phyloP scores from a whole-genome alignment of 176 grass and related monocot species.

The Lolium perenne region DNA sequence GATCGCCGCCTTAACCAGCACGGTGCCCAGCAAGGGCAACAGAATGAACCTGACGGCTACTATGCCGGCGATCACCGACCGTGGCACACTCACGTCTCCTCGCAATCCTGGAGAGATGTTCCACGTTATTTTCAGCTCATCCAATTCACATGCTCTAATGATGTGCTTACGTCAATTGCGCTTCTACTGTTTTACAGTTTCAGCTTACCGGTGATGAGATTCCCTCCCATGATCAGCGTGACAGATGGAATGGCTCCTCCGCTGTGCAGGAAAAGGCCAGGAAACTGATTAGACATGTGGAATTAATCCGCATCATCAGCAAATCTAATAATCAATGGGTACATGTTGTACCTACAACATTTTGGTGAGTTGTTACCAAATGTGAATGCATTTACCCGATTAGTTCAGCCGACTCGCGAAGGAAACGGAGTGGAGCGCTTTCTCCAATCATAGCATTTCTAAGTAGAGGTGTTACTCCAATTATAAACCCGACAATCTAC shows the following conservation, averaged over 20 bases:
- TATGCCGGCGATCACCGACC: conserved; percentile 60
- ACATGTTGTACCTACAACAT: background rate
- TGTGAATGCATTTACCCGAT: conserved; percentile 56
- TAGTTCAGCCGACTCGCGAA: conserved; percentile 72
- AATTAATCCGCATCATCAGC: background rate
- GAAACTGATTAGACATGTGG: conserved; percentile 1
- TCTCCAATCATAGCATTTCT: conserved; percentile 72
- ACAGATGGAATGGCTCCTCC: conserved; percentile 77
- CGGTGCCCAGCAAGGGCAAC: conserved; percentile 60
- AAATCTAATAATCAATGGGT: background rate
- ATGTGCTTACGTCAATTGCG: background rate
- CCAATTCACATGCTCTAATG: background rate
- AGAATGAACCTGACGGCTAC: conserved; percentile 69
- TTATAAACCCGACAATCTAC: conserved; percentile 71
- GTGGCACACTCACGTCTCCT: conserved; percentile 47
- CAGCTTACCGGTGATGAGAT: conserved; percentile 70
- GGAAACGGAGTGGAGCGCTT: conserved; percentile 68
- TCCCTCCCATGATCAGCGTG: conserved; percentile 89
- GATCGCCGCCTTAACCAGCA: conserved; percentile 63
- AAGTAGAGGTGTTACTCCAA: conserved; percentile 68
- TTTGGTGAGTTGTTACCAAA: background rate
- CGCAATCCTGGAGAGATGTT: conserved; percentile 51
- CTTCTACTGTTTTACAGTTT: background rate
- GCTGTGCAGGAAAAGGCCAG: conserved; percentile 31
- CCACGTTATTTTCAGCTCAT: background rate